These are phyloP conservation scores for Eimeria falciformis DNA, from an alignment of 169 alveolate genomes.

Conservation along the genomic window DNA sequence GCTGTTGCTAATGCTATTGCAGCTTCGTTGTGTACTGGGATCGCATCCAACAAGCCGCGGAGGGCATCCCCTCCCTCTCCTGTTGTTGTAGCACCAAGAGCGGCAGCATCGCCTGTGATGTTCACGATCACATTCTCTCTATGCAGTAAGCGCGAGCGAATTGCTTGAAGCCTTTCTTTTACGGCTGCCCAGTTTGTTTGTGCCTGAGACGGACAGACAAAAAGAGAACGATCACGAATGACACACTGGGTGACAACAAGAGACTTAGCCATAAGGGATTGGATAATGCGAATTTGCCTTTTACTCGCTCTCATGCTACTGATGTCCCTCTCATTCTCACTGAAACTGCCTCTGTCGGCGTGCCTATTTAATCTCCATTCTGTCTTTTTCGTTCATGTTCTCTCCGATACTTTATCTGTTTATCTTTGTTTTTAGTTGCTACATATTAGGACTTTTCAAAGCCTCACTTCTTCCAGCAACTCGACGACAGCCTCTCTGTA, in stretches of 20 bases:
- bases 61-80: not conserved
- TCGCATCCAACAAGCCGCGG: not conserved
- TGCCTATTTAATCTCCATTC: no score
- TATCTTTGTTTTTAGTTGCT: not conserved
- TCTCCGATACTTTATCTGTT: not conserved
- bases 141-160: not conserved
- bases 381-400: not conserved
- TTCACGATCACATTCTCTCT: slow-evolving; percentile 8
- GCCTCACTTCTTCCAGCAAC: slow-evolving; percentile 34
- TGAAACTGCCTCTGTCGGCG: no score
- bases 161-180: not conserved
- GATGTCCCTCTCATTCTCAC: no score
- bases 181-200: slow-evolving; percentile 57
- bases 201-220: slow-evolving; percentile 20
- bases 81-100: slow-evolving; percentile 2
- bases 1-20: slow-evolving; percentile 4
- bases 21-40: not conserved
- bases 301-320: no score
- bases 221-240: no score
- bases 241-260: no score
- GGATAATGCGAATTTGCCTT: no score
- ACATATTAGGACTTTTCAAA: not conserved
- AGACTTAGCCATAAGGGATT: no score
- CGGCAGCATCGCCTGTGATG: slow-evolving; percentile 57
- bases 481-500: slow-evolving; percentile 29